Evolutionary conservation across 495 filamentous ascomycete species (phyloP).

Genomic region (Physcia stellaris): DNA sequence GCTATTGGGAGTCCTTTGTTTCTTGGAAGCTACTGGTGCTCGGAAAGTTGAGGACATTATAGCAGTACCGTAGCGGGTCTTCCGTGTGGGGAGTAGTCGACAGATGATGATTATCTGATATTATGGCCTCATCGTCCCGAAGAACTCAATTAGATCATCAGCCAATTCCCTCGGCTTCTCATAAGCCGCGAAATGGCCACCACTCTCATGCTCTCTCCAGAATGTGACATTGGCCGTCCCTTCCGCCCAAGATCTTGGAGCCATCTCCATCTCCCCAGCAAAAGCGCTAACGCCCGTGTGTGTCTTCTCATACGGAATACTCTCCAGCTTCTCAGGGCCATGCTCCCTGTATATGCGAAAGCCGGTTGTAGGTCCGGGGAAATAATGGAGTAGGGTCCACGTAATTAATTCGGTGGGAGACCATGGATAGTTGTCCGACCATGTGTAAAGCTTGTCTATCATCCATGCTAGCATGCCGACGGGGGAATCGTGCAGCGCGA

Average conservation of each 20-base stretch:
- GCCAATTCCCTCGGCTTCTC: slow-evolving; percentile 40
- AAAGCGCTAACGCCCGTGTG: slow-evolving; percentile 24
- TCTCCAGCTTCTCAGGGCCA: slow-evolving; percentile 39
- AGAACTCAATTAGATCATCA: slow-evolving; percentile 42
- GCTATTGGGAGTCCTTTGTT: not conserved
- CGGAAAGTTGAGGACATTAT: not conserved
- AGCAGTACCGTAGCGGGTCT: not conserved
- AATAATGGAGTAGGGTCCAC: slow-evolving; percentile 51
- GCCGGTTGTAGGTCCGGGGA: slow-evolving; percentile 32
- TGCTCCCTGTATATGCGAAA: too few relatives aligned
- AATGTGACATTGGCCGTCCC: slow-evolving; percentile 40
- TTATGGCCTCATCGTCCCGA: slow-evolving; percentile 29
- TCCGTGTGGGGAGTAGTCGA: too few relatives aligned
- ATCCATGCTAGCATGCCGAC: slow-evolving; percentile 52
- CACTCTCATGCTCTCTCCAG: slow-evolving; percentile 34
- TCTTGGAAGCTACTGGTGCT: not conserved
- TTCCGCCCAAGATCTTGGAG: slow-evolving; percentile 37
- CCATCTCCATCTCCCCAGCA: slow-evolving; percentile 33
- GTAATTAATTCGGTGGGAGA: slow-evolving; percentile 53
- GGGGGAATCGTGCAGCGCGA: slow-evolving; percentile 43
- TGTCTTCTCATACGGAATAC: slow-evolving; percentile 47
- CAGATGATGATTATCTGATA: slow-evolving; percentile 11
- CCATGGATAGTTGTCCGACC: slow-evolving; percentile 55
- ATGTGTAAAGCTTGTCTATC: slow-evolving; percentile 54
- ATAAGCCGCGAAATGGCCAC: slow-evolving; percentile 53